A percentile compares a stretch with the other conserved stretches of the same genome.
Evolutionary conservation across 164 flowering plant genomes (phyloP).

Genomic region (Annona squamosa): DNA sequence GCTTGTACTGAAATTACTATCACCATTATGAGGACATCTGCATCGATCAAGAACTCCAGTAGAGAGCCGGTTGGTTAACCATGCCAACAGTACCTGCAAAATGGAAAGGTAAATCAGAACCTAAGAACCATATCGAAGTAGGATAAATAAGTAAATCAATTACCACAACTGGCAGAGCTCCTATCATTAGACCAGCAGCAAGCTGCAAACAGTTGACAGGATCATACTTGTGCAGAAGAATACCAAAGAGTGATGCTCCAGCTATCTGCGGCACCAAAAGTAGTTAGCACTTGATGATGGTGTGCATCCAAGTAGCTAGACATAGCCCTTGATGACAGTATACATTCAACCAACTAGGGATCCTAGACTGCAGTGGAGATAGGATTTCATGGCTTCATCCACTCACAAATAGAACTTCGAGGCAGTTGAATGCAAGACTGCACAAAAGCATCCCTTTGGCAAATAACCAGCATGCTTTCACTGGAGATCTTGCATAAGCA

Average conservation of each 20-base stretch:
- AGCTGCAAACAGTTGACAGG: conserved; percentile 85
- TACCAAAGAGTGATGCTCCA: conserved; percentile 87
- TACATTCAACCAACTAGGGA: neutral
- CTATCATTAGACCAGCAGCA: conserved; percentile 75
- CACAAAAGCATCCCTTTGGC: neutral
- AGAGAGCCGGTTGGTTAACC: conserved; percentile 81
- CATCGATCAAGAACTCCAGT: conserved; percentile 84
- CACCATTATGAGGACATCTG: conserved; percentile 37
- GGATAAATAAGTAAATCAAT: conserved; percentile 6
- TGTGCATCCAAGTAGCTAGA: neutral
- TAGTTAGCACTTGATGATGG: neutral
- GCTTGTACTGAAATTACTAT: conserved; percentile 21
- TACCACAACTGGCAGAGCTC: conserved; percentile 81
- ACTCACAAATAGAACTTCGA: neutral
- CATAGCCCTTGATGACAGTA: too few species aligned
- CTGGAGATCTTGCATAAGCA: neutral
- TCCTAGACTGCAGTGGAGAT: neutral
- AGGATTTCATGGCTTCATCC: neutral
- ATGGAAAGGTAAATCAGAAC: neutral
- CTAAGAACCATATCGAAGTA: neutral
- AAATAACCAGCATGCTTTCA: neutral
- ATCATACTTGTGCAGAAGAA: conserved; percentile 84
- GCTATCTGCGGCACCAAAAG: conserved; percentile 53
- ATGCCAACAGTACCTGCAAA: conserved; percentile 59
- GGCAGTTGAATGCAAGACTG: neutral